Conservation (phyloP, 202 grass and related monocot genomes). For the Bolboschoenoplectus hybrid region DNA sequence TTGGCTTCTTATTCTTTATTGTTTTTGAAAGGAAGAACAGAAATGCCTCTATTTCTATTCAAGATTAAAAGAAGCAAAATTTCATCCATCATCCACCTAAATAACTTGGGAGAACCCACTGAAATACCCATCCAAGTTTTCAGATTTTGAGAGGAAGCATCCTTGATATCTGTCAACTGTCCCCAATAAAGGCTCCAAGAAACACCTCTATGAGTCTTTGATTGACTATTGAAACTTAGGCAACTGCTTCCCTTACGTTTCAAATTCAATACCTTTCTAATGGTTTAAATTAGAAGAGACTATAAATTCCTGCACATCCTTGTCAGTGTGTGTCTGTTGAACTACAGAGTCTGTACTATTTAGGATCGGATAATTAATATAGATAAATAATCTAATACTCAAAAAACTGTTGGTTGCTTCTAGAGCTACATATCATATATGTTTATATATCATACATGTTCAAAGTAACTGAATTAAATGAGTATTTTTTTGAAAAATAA, state of each 20-base stretch:
- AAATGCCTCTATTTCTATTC: background rate
- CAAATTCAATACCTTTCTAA: background rate
- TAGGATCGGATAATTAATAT: background rate
- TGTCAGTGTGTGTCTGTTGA: background rate
- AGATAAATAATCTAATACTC: background rate
- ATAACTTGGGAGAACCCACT: background rate
- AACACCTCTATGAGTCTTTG: too few species aligned
- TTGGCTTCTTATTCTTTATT: background rate
- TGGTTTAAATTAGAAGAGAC: background rate
- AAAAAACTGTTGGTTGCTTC: background rate
- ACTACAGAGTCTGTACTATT: background rate
- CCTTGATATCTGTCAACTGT: too few species aligned
- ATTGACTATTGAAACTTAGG: too few species aligned
- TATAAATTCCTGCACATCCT: background rate
- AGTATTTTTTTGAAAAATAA: background rate
- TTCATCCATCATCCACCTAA: background rate
- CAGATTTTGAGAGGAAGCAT: background rate
- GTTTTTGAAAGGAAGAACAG: background rate
- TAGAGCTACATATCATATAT: background rate
- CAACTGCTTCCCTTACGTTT: background rate
- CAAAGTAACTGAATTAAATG: constrained; percentile 6
- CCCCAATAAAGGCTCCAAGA: too few species aligned
- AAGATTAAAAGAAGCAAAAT: background rate
- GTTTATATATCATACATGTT: background rate
- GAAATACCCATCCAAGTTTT: background rate